Conservation (phyloP, 192 early-diverging fungal genomes). For the Radiomyces spectabilis region DNA sequence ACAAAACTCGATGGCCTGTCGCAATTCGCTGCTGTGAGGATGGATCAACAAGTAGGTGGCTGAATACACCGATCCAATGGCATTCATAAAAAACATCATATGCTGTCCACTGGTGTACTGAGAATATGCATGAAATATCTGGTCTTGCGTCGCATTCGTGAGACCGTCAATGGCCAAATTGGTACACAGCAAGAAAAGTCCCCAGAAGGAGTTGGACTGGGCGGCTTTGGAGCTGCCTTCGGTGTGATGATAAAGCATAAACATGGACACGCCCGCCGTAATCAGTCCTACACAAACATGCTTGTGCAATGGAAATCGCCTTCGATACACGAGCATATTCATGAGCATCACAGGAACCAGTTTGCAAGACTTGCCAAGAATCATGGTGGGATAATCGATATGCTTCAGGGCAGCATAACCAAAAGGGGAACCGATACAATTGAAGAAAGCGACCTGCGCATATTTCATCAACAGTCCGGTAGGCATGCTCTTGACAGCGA, state of each 20-base stretch:
- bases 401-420: slow-evolving; percentile 89
- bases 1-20: slow-evolving; percentile 67
- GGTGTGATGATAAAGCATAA: slow-evolving; percentile 81
- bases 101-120: slow-evolving; percentile 69
- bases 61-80: slow-evolving; percentile 71
- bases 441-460: slow-evolving; percentile 68
- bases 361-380: slow-evolving; percentile 94
- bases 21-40: slow-evolving; percentile 73
- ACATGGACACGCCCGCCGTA: slow-evolving; percentile 84
- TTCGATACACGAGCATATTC: slow-evolving; percentile 88
- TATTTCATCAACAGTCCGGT: slow-evolving; percentile 50
- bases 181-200: slow-evolving; percentile 70
- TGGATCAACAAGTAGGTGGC: slow-evolving; percentile 58
- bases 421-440: slow-evolving; percentile 77
- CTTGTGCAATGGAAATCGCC: slow-evolving; percentile 81
- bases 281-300: slow-evolving; percentile 83
- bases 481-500: slow-evolving; percentile 19
- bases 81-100: slow-evolving; percentile 98
- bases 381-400: slow-evolving; percentile 97
- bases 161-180: slow-evolving; percentile 91
- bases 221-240: slow-evolving; percentile 39
- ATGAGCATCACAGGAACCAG: slow-evolving; percentile 94
- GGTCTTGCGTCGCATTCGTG: slow-evolving; percentile 96
- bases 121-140: slow-evolving; percentile 73
- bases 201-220: slow-evolving; percentile 62